Percentiles rank a stretch among this genome's conserved stretches.
Evolutionary conservation across 129 eudicot genomes (phyloP).

Genomic region (Flaveria trinervia): DNA sequence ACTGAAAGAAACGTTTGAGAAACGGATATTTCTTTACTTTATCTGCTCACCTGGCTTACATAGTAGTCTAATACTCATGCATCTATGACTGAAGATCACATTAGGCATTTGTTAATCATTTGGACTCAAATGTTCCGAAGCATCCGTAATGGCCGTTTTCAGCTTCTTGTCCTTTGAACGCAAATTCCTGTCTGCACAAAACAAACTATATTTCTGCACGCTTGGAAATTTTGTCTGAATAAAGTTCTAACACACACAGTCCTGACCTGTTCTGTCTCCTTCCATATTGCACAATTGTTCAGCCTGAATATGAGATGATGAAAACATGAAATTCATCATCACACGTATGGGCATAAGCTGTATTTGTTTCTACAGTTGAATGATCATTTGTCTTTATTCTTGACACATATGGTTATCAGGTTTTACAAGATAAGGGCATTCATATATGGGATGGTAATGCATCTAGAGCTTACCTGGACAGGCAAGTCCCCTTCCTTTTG

Average conservation of each 20-base stretch:
- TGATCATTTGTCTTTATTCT: not conserved
- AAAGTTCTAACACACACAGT: not conserved
- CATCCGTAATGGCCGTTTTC: not conserved
- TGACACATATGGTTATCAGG: slow-evolving; percentile 37
- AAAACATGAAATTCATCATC: not conserved
- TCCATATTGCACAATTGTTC: not conserved
- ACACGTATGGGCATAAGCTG: not conserved
- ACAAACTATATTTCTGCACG: not conserved
- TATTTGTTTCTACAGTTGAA: not conserved
- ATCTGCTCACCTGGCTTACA: not conserved
- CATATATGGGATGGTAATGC: slow-evolving; percentile 98
- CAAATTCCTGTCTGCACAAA: not conserved
- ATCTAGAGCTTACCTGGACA: slow-evolving; percentile 88
- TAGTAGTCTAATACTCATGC: not conserved
- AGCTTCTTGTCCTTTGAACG: not conserved
- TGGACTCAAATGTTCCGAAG: not conserved
- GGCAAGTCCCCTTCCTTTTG: slow-evolving; percentile 41
- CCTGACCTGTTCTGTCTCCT: slow-evolving; percentile 11
- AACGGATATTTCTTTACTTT: not conserved
- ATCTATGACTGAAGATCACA: slow-evolving; percentile 6
- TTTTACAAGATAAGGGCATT: slow-evolving; percentile 80
- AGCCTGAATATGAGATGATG: slow-evolving; percentile 1
- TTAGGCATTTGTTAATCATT: slow-evolving; percentile 14
- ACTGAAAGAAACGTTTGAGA: not conserved
- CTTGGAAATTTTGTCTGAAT: slow-evolving; percentile 2